phyloP scores from a whole-genome alignment of 805 yeast genomes.

The Candida silvicultrix region DNA sequence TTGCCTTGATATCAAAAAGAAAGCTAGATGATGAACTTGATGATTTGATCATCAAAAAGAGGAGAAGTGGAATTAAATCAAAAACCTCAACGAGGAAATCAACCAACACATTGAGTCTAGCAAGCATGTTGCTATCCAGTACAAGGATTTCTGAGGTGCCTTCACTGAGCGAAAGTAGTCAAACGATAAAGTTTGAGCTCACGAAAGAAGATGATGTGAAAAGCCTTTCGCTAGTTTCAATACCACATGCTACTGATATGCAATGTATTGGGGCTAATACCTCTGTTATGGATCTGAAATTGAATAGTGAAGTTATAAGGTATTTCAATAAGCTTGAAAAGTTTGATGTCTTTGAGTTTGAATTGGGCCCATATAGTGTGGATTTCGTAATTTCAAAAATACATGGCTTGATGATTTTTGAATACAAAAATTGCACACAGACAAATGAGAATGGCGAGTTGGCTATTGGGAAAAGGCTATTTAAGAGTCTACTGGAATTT shows the following conservation, averaged over 20 bases:
- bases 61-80: neutral
- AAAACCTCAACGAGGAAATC: neutral
- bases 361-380: slow-evolving; percentile 8
- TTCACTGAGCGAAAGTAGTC: neutral
- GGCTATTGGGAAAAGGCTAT: slow-evolving; percentile 1
- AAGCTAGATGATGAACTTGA: slow-evolving; percentile 15
- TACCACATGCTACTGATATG: neutral
- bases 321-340: neutral
- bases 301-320: neutral
- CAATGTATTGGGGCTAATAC: neutral
- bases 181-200: too few relatives aligned
- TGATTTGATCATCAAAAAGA: slow-evolving; percentile 7
- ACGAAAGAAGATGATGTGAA: neutral
- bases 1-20: slow-evolving; percentile 1
- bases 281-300: neutral
- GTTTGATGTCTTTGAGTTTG: slow-evolving; percentile 11
- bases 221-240: neutral
- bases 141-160: neutral
- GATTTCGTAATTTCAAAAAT: slow-evolving; percentile 11
- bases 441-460: slow-evolving; percentile 6
- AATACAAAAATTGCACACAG: slow-evolving; percentile 6
- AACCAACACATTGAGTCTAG: neutral
- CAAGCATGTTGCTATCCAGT: neutral
- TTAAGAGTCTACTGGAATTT: neutral
- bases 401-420: slow-evolving; percentile 9